These are phyloP conservation scores for Pleurotus tuber-regium DNA, from an alignment of 768 basidiomycete genomes.

Conservation along the genomic window DNA sequence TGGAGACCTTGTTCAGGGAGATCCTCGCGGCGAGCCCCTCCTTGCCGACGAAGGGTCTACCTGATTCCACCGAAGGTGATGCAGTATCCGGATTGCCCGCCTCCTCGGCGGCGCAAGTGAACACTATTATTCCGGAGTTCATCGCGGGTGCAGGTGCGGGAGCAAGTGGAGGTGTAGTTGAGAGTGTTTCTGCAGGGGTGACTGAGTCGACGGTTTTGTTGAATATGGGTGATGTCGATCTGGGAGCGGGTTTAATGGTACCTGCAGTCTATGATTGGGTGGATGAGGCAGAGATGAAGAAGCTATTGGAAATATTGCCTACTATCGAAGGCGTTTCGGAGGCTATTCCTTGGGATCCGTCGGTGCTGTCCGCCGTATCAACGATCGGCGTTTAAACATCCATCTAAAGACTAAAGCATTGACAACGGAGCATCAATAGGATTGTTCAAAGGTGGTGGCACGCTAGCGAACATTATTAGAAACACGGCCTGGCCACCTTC, in stretches of 20 bases:
- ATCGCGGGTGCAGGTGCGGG: constrained; percentile 20
- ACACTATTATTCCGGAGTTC: constrained; percentile 14
- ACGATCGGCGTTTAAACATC: background rate
- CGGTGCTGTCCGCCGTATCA: constrained; percentile 6
- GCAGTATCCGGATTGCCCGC: constrained; percentile 19
- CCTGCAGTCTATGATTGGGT: constrained; percentile 28
- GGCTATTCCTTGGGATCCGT: background rate
- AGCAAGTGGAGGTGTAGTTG: constrained; percentile 6
- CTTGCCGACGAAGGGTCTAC: constrained; percentile 20
- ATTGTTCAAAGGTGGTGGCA: constrained; percentile 2
- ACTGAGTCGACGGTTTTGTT: constrained; percentile 18
- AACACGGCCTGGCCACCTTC: constrained; percentile 6
- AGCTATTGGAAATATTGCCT: constrained; percentile 53
- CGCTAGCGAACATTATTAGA: constrained; percentile 6
- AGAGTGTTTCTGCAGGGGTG: constrained; percentile 8
- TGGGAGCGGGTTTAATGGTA: constrained; percentile 24
- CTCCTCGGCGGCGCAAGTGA: constrained; percentile 15
- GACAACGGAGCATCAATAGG: background rate
- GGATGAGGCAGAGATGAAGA: constrained; percentile 59
- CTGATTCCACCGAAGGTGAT: constrained; percentile 22
- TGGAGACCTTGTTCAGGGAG: constrained; percentile 69
- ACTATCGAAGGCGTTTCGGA: constrained; percentile 4
- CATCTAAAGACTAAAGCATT: background rate
- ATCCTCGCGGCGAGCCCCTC: constrained; percentile 56
- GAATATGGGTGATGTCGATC: constrained; percentile 16